Base-by-base conservation (phyloP, 179 eudicot genomes). In the Amaranthus tricolor region DNA sequence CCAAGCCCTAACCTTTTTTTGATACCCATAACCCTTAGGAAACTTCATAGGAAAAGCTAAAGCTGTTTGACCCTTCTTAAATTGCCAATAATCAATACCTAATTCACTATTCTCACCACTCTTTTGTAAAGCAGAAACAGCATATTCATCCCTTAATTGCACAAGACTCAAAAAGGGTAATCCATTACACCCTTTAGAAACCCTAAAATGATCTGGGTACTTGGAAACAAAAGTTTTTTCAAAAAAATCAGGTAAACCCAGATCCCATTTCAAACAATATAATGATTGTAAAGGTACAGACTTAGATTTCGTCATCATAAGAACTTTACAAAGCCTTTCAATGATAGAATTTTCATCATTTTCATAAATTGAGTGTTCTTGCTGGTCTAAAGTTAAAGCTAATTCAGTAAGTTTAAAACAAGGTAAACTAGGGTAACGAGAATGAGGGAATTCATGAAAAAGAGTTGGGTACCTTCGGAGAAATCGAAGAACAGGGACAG, bases 11-110 rank as follows among this genome's bases (percentile, higher is more conserved):
- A 95, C 97, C 84, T 91, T 92, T 72, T 84, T 92, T 48, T 90
- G 96, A 21, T 78, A 87, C 40, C 96, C 98, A 76, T 94, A 94
- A 52, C 98, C 94, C 60, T 90, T 86, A 0, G 98, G 98, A 76
- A 93, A 95, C 76, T 86, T 89, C 93, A 89, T 84, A 0, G 92
- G 85, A 44, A 93, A 95, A 0, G 85, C 80, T 80, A 95, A 77
- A 0, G 85, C 85, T 0, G 87, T 77, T 74, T 87, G 82, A 16
- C 95, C 99, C 73, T 82, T 88, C 80, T 78, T 88, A 58, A 90
- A 90, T 58, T 81, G 78, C 74, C 85, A 79, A 77, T 88, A 86
- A 74, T 64, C 77, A 74, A 75, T 74, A 12, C 80, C 88, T 19
- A 80, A 53, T 31, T 70, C 78, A 45, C 74, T 80, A 17, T 16